Conservation (phyloP, 805 yeast genomes). For the Kodamaea restingae region DNA sequence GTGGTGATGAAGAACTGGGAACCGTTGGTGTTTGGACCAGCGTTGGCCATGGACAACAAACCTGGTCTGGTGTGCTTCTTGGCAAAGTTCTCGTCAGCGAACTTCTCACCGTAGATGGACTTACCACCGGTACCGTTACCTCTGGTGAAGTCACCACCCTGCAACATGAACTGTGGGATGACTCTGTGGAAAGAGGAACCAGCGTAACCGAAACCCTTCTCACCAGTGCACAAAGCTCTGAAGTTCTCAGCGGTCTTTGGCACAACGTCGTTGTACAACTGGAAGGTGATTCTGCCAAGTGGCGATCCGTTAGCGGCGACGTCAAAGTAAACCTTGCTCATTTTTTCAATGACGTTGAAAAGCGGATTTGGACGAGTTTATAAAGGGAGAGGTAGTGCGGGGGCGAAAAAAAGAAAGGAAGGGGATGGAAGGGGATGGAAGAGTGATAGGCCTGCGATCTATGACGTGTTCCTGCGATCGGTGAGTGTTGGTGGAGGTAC, state of each 20-base stretch:
- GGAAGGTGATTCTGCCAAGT: constrained; percentile 80
- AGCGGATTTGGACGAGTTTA: too few species aligned
- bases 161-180: constrained; percentile 46
- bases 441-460: not conserved
- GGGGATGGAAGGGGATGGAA: not conserved
- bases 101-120: constrained; percentile 62
- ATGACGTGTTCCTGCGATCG: too few species aligned
- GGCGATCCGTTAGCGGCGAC: constrained; percentile 66
- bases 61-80: constrained; percentile 74
- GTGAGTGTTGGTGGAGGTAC: too few species aligned
- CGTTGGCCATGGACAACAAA: constrained; percentile 93
- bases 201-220: constrained; percentile 44
- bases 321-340: constrained; percentile 79
- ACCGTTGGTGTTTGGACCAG: constrained; percentile 98
- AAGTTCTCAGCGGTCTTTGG: constrained; percentile 97
- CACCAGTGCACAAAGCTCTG: constrained; percentile 79
- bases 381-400: constrained; percentile 4
- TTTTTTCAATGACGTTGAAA: too few species aligned
- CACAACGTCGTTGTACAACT: constrained; percentile 83
- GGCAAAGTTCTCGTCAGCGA: constrained; percentile 72
- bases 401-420: not conserved
- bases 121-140: constrained; percentile 46
- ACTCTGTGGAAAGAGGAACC: constrained; percentile 45
- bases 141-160: constrained; percentile 47
- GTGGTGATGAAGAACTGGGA: constrained; percentile 97